Evolutionary conservation across 257 asterid species (phyloP).

Genomic region (Asclepias syriaca): DNA sequence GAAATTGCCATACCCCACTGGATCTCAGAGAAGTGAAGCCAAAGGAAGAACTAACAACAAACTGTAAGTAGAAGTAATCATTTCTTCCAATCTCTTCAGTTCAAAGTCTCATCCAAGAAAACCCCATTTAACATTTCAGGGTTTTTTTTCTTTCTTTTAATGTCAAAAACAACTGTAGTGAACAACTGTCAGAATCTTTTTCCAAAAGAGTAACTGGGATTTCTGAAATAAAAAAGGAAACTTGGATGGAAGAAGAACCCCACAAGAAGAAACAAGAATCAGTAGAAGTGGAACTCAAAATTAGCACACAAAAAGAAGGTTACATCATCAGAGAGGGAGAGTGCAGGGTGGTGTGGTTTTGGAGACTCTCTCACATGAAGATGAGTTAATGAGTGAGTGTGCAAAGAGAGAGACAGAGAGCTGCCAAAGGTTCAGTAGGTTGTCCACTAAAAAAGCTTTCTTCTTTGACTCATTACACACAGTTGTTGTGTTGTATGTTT

Average conservation of each 20-base stretch:
- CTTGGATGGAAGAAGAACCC: slow-evolving; percentile 8
- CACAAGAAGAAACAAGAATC: slow-evolving; percentile 10
- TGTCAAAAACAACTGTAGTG: slow-evolving; percentile 22
- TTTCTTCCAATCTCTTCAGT: slow-evolving; percentile 48
- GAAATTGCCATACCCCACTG: slow-evolving; percentile 35
- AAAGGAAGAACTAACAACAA: slow-evolving; percentile 40
- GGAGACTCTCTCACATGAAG: slow-evolving; percentile 34
- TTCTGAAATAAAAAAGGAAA: slow-evolving; percentile 29
- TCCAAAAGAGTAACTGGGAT: not conserved
- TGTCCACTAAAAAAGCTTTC: slow-evolving; percentile 23
- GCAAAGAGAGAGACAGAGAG: slow-evolving; percentile 26
- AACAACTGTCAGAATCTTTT: slow-evolving; percentile 19
- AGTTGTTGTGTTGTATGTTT: slow-evolving; percentile 9
- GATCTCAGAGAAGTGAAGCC: slow-evolving; percentile 45
- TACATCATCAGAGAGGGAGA: slow-evolving; percentile 12
- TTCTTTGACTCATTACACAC: slow-evolving; percentile 16
- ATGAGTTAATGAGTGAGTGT: slow-evolving; percentile 1
- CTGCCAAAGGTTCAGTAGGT: slow-evolving; percentile 27
- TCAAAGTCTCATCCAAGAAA: slow-evolving; percentile 40
- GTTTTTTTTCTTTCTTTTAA: slow-evolving; percentile 2
- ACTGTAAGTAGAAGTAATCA: slow-evolving; percentile 38
- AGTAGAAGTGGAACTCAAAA: slow-evolving; percentile 38
- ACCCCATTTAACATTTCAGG: slow-evolving; percentile 52
- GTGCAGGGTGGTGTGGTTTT: not conserved
- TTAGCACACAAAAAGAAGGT: slow-evolving; percentile 33